Base-by-base conservation (phyloP, 176 grass and related monocot species). In the Cymbopogon citratus region DNA sequence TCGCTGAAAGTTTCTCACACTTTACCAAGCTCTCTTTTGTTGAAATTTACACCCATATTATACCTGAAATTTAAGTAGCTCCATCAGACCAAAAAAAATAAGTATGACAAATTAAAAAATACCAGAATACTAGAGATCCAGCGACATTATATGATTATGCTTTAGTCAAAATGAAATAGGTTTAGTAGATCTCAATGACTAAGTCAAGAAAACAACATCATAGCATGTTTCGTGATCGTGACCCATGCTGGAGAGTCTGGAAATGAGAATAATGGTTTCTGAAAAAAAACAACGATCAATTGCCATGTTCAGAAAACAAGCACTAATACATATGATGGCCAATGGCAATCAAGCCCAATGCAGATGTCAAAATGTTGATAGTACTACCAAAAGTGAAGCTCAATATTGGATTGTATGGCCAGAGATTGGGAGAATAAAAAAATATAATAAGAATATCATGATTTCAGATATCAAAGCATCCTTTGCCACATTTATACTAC, bases 21-120 rank as follows among this genome's bases (percentile, higher is more conserved):
- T 94, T 95, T 60, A 86, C n/a, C 84, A 98, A 84, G 84, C 82
- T 93, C 84, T 88, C 95, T 86, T 91, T 98, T 67, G 95, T 89
- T 39, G 90, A 85, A 83, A 95, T 95, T 95, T 63, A 93, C 88
- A 48, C 95, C 92, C 88, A 98, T 98, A 70, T 95, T 93, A 25
- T 95, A 95, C 76, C 96, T 95, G 88, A 70, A 90, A 89, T 26
- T 57, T 62, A 14, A 79, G 21, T 75, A 75, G 90, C 0, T 71
- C 71, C 2, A 6, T 80, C 77, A 67, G 19, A 67, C 7, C 8
- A 79, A 11, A 66, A 66, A 44, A 52, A 24, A 35, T 18, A 45
- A 80, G 19, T 2, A 67, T 12, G 29, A 0, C 26, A 34, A 31
- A 63, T 48, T 21, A 57, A 10, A 10, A 33, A 33, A 33, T 33